A percentile compares a stretch with the other conserved stretches of the same genome.
Evolutionary conservation across 1,139 yeast genomes (phyloP).

Genomic region (Yamadazyma triangularis): DNA sequence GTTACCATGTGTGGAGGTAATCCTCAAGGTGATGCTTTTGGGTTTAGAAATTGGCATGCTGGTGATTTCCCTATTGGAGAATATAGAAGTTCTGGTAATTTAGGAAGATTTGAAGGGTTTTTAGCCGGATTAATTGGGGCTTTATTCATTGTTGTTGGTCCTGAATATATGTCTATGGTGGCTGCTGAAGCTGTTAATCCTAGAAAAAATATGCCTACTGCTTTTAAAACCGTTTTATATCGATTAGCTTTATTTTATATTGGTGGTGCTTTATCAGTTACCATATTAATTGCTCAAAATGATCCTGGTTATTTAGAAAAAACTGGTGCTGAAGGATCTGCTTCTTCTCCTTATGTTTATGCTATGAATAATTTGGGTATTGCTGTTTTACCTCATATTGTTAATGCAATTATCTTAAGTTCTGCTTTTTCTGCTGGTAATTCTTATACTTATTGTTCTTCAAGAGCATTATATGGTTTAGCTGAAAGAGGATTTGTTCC

Average conservation of each 20-base stretch:
- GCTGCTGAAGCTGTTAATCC: slow-evolving; percentile 84
- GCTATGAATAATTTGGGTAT: slow-evolving; percentile 41
- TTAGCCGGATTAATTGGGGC: slow-evolving; percentile 58
- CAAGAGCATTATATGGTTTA: slow-evolving; percentile 39
- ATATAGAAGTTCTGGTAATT: slow-evolving; percentile 48
- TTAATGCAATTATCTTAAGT: slow-evolving; percentile 40
- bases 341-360: slow-evolving; percentile 43
- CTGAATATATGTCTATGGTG: slow-evolving; percentile 78
- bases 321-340: slow-evolving; percentile 18
- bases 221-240: slow-evolving; percentile 72
- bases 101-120: slow-evolving; percentile 72
- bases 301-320: slow-evolving; percentile 29
- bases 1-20: slow-evolving; percentile 85
- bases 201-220: slow-evolving; percentile 68
- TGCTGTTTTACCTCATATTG: slow-evolving; percentile 36
- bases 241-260: slow-evolving; percentile 68
- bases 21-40: slow-evolving; percentile 60
- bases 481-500: slow-evolving; percentile 40
- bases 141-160: slow-evolving; percentile 74
- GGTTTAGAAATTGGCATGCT: slow-evolving; percentile 60
- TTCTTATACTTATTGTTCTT: slow-evolving; percentile 39
- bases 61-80: slow-evolving; percentile 50
- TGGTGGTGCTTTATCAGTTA: slow-evolving; percentile 40
- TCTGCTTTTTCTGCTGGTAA: slow-evolving; percentile 45
- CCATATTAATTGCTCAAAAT: slow-evolving; percentile 38